Base-by-base conservation (phyloP, 345 rosid species). In the Salix exigua region DNA sequence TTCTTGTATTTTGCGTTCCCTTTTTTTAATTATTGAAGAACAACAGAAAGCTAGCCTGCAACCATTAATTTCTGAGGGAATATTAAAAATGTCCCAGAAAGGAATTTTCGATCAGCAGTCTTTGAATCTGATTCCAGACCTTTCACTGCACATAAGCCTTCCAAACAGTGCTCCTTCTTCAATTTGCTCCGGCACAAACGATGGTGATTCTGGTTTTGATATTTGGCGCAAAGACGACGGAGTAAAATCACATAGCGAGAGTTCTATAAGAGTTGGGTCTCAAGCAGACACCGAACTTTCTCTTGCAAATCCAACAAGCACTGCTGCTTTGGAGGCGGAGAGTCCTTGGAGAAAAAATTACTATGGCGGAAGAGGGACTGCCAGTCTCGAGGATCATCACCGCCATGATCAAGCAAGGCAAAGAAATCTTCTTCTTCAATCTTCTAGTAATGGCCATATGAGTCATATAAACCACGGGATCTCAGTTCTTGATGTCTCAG, bases 141-240 rank as follows among this genome's bases (percentile, higher is more conserved):
- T 87, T 55, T 89, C 92, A 5, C 84, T 89, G 10, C 92, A 86
- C 72, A 89, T 89, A 66, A 84, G 90, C 81, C 90, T 85, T 67
- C 90, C 89, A 30, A 83, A 83, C 62, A 83, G 75, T 25, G 73
- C 82, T 51, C 74, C 86, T 25, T 68, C 85, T 18, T 83, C 88
- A 28, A 72, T 78, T 61, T 80, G 82, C 75, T 78, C 76, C 3
- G 69, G 48, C 50, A 40, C 51, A 35, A 71, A 74, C 4, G 80
- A 68, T 51, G 78, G 40, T 30, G 79, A 77, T 78, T 80, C 82
- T 23, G 28, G 58, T 79, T 82, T 80, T 30, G 67, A 80, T 79
- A 70, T 83, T 26, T 82, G 88, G 86, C 72, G 63, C 58, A 75
- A 62, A 28, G 81, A 79, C 7, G 78, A 76, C 25, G 73, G 50